Base-by-base conservation (phyloP, 352 stramenopile genomes). In the Phytophthora ramorum region DNA sequence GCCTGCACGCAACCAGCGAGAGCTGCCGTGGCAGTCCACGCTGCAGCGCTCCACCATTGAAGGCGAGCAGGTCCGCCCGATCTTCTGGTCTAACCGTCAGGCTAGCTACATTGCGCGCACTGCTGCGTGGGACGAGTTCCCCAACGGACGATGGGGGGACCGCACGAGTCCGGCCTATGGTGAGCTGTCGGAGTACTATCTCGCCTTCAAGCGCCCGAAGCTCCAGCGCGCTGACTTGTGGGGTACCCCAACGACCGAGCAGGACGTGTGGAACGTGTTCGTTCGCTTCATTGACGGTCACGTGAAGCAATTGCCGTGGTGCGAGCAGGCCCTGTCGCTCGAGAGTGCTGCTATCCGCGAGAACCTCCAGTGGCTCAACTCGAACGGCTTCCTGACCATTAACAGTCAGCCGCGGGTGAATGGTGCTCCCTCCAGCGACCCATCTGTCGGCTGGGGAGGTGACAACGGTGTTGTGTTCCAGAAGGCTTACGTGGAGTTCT, bases 401-500 rank as follows among this genome's bases (percentile, higher is more conserved):
- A 99, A 99, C 70, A 97, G 87, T 53, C 92, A 97, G 72, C 85
- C 82, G 63, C 73, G 80, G 10, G 87, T 96, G 43, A 99, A 99
- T 83, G 97, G 91, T 20, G 90, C 78, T 61, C 76, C 83, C 19
- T 98, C 92, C 20, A 88, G 81, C 20, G 87, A 99, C 35, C 75
- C 83, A 40, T 81, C 76, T 30, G 97, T 99, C 71, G 97, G 97
- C 34, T 99, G 97, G 97, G 97, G 97, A 63, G 94, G 96, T 14
- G 78, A 89, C 47, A 88, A 96, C 51, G 97, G 97, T 20, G 91
- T 96, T 52, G 96, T 99, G 26, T 99, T 99, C 82, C 97, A 99
- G 83, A 99, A 99, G 84, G 97, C 96, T 7, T 99, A 99, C 79
- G 92, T 98, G 53, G 97, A 99, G 81, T 99, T 97, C 76, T 99